Percentiles rank a stretch among this genome's conserved stretches.
Evolutionary conservation across 306 rosid genomes (phyloP).

Genomic region (Fagus sylvatica): DNA sequence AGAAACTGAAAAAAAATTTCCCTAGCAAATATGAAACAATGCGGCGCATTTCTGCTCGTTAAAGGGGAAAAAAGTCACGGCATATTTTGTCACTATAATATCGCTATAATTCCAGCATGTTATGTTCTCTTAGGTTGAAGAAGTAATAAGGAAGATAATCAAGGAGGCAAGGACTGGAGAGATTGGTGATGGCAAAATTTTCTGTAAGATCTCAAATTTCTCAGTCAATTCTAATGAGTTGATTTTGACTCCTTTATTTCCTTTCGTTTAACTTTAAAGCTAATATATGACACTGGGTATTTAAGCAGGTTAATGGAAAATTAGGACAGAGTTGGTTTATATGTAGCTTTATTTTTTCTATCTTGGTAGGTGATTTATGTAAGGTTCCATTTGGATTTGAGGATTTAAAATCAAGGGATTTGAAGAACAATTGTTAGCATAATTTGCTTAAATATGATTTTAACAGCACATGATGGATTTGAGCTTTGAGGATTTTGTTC

Average conservation of each 20-base stretch:
- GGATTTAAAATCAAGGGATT: too few relatives aligned
- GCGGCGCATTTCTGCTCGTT: background rate
- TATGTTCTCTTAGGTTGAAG: constrained; percentile 59
- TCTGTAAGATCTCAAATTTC: constrained; percentile 54
- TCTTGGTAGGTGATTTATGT: background rate
- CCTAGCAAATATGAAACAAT: constrained; percentile 5
- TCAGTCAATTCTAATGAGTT: background rate
- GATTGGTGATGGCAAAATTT: constrained; percentile 96
- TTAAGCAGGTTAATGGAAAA: background rate
- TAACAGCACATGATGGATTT: too few relatives aligned
- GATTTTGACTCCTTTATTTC: background rate
- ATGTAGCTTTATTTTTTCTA: constrained; percentile 9
- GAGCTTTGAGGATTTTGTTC: too few relatives aligned
- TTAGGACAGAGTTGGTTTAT: background rate
- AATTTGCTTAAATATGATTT: too few relatives aligned
- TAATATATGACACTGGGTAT: background rate
- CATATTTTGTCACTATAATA: constrained; percentile 2
- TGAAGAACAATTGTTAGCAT: too few relatives aligned
- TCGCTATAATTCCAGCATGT: background rate
- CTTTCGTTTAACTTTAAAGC: background rate
- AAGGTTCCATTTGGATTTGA: background rate
- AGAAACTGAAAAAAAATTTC: background rate
- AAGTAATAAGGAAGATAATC: constrained; percentile 64
- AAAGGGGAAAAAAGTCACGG: constrained; percentile 2
- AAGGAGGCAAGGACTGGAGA: constrained; percentile 86